A percentile compares a stretch with the other conserved stretches of the same genome.
These are phyloP conservation scores for Botrytis tulipae DNA, from an alignment of 2,329 filamentous ascomycete genomes.

Conservation along the genomic window DNA sequence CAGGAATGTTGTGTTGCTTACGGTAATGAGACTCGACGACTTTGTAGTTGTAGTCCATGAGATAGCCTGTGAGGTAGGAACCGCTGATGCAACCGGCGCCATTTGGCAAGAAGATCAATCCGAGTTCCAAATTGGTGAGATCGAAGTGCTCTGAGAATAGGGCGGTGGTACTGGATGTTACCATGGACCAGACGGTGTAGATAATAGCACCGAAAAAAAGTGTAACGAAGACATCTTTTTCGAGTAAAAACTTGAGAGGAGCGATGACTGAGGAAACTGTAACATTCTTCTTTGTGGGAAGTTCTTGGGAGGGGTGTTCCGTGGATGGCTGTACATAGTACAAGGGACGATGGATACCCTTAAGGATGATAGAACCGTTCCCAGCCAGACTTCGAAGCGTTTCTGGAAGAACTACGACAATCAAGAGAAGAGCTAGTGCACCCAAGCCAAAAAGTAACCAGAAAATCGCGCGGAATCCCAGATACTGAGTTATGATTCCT, in stretches of 20 bases:
- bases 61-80: conserved; percentile 42
- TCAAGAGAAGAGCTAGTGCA: conserved; percentile 42
- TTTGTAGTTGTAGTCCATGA: conserved; percentile 44
- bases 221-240: conserved; percentile 48
- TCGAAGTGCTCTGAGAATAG: conserved; percentile 43
- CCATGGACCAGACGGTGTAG: conserved; percentile 17
- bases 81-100: conserved; percentile 35
- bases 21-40: conserved; percentile 33
- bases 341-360: conserved; percentile 44
- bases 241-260: conserved; percentile 44
- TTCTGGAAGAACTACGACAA: conserved; percentile 28
- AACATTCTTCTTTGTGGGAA: conserved; percentile 33
- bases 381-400: conserved; percentile 32
- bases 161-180: conserved; percentile 40
- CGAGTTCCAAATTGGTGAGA: conserved; percentile 43
- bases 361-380: conserved; percentile 30
- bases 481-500: conserved; percentile 44
- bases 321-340: conserved; percentile 32
- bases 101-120: conserved; percentile 28
- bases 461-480: conserved; percentile 51
- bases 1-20: conserved; percentile 34
- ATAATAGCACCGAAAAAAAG: conserved; percentile 30
- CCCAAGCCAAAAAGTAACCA: conserved; percentile 46
- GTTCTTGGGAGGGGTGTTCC: conserved; percentile 29
- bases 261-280: conserved; percentile 40